Evolutionary conservation across 139 green algal genomes (phyloP).

Genomic region (Tetraselmis striata): DNA sequence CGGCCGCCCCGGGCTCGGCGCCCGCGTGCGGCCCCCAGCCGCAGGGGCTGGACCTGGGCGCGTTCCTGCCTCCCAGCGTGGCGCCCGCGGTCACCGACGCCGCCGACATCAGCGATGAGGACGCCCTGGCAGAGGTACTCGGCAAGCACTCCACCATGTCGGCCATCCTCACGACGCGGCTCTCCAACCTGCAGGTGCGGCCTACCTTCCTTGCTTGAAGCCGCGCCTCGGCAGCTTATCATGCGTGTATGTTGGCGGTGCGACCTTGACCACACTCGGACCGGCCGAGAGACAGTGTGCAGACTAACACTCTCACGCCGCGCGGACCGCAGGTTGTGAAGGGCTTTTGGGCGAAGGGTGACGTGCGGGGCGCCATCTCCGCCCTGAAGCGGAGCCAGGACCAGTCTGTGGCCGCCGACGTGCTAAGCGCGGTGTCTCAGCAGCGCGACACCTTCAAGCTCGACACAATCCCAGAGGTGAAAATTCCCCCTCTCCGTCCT

Average conservation of each 20-base stretch:
- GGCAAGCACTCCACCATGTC: background rate
- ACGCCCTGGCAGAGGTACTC: slow-evolving; percentile 12
- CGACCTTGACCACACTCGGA: too few relatives aligned
- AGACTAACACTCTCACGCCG: too few relatives aligned
- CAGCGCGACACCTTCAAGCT: slow-evolving; percentile 18
- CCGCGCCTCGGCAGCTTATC: too few relatives aligned
- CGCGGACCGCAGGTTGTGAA: slow-evolving; percentile 25
- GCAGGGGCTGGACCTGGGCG: slow-evolving; percentile 1
- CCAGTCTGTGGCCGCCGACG: slow-evolving; percentile 18
- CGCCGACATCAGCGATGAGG: slow-evolving; percentile 7
- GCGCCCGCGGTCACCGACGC: background rate
- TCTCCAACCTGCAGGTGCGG: background rate
- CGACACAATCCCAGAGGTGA: slow-evolving; percentile 21
- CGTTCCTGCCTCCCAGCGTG: background rate
- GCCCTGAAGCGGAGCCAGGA: slow-evolving; percentile 19
- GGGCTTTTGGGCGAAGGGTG: slow-evolving; percentile 26
- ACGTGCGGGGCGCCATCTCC: slow-evolving; percentile 19
- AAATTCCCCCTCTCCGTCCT: too few relatives aligned
- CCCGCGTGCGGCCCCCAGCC: background rate
- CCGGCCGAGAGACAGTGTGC: too few relatives aligned
- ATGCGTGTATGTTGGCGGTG: too few relatives aligned
- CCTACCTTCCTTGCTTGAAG: too few relatives aligned
- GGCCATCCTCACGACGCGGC: slow-evolving; percentile 1
- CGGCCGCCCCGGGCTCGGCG: background rate
- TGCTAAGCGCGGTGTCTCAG: slow-evolving; percentile 11